Evolutionary conservation across 192 early-diverging fungal species (phyloP).

Genomic region (Thoreauomyces humboldtii): DNA sequence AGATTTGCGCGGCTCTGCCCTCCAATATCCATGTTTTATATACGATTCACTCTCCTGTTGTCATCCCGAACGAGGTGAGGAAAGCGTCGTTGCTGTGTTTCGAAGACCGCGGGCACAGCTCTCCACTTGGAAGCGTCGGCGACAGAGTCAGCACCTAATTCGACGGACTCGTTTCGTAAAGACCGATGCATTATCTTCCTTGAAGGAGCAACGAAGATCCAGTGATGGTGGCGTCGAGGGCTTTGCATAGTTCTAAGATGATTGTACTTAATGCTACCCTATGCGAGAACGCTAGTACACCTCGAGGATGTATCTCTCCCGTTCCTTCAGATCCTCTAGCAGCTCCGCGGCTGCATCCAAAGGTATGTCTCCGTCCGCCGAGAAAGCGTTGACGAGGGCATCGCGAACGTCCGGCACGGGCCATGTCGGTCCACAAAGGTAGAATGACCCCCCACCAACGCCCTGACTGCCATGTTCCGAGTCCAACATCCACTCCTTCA

Average conservation of each 20-base stretch:
- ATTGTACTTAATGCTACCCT: neutral
- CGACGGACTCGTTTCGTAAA: no score
- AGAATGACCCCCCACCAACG: slow-evolving; percentile 75
- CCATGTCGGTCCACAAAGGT: slow-evolving; percentile 98
- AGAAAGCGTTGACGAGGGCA: slow-evolving; percentile 79
- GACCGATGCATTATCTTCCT: no score
- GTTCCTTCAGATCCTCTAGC: slow-evolving; percentile 89
- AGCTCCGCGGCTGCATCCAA: slow-evolving; percentile 62
- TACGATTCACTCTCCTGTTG: no score
- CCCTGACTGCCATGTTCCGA: neutral
- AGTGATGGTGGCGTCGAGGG: no score
- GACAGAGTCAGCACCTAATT: no score
- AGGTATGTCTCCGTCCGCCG: slow-evolving; percentile 55
- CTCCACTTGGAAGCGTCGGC: no score
- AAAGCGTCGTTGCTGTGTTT: no score
- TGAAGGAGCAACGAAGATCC: no score
- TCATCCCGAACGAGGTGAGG: no score
- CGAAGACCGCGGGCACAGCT: no score
- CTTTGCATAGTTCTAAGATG: neutral
- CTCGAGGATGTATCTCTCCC: slow-evolving; percentile 89
- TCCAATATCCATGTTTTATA: no score
- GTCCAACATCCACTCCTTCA: slow-evolving; percentile 73
- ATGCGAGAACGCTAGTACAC: slow-evolving; percentile 45
- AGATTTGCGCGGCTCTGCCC: no score
- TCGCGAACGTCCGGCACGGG: slow-evolving; percentile 87